Evolutionary conservation across 2,329 filamentous ascomycete genomes (phyloP), one percentile per base, ranked within the genome.

Genomic region (Pseudogymnoascus sp.): DNA sequence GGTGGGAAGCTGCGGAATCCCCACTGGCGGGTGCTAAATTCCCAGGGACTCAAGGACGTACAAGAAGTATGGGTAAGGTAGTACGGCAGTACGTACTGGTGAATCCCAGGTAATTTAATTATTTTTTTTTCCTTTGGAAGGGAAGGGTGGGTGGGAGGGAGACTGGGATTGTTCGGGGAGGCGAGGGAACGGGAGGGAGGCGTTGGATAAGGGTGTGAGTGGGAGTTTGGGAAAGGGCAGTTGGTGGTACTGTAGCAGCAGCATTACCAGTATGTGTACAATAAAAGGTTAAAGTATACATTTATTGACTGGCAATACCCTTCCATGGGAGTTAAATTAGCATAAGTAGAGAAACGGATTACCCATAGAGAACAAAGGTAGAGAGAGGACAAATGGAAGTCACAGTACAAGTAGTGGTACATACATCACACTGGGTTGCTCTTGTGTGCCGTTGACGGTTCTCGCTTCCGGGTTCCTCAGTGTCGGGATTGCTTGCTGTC

Each of bases 401-500:
- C 22, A 22, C 22, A 22, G 22, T 22, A 22, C 22, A 22, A 2
- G 22, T 22, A 22, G 22, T 22, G 22, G 22, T n/a, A n/a, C n/a
- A n/a, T n/a, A n/a, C n/a, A n/a, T n/a, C n/a, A n/a, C n/a, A n/a
- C n/a, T n/a, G n/a, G 22, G 22, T 4, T 22, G 22, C n/a, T 2
- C 22, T 22, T 30, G 25, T 28, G 43, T 50, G 43, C 43, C 25
- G 41, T 47, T 47, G 41, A 47, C 22, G 43, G 43, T 30, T 50
- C 43, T 50, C 25, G 43, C 25, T 50, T 50, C 43, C 43, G 43
- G 22, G 43, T 50, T 9, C 43, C 43, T 50, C 43, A 50, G 43
- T 30, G 43, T 50, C 43, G 43, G 43, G 43, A 50, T 50, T 50
- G 43, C 43, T 50, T 50, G 43, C 43, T 30, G 43, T 50, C 43